Evolutionary conservation across 23 red algal genomes (phyloP).

Genomic region (Gracilariopsis chorda): DNA sequence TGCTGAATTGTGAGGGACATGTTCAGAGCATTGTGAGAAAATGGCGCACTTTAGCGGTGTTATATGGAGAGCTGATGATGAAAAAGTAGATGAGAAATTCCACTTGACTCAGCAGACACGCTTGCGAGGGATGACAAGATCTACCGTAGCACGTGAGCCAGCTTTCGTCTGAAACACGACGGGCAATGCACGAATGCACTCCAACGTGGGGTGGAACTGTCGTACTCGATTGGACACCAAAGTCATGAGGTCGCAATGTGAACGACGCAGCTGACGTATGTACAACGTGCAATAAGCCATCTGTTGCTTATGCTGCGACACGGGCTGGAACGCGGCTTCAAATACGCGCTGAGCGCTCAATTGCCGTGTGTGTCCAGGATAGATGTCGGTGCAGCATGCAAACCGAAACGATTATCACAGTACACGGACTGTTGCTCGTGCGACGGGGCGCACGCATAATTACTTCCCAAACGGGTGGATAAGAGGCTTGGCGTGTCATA

Average conservation of each 20-base stretch:
- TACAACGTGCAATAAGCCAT: background rate
- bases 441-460: conserved; percentile 1
- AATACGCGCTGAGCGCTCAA: too few relatives aligned
- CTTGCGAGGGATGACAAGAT: too few relatives aligned
- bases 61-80: too few relatives aligned
- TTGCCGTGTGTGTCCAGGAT: too few relatives aligned
- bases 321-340: background rate
- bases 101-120: too few relatives aligned
- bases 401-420: conserved; percentile 63
- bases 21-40: too few relatives aligned
- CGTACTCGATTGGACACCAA: background rate
- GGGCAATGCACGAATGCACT: conserved; percentile 54
- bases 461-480: conserved; percentile 36
- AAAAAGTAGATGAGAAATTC: too few relatives aligned
- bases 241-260: conserved; percentile 28
- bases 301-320: background rate
- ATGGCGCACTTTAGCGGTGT: too few relatives aligned
- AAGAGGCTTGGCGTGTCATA: background rate
- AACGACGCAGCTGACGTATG: conserved; percentile 51
- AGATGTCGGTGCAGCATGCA: background rate
- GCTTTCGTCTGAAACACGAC: conserved; percentile 27
- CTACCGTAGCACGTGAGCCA: background rate
- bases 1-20: too few relatives aligned
- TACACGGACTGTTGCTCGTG: background rate
- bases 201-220: background rate